Evolutionary conservation across 352 stramenopile genomes (phyloP).

Genomic region (Elongisporangium prolatum): DNA sequence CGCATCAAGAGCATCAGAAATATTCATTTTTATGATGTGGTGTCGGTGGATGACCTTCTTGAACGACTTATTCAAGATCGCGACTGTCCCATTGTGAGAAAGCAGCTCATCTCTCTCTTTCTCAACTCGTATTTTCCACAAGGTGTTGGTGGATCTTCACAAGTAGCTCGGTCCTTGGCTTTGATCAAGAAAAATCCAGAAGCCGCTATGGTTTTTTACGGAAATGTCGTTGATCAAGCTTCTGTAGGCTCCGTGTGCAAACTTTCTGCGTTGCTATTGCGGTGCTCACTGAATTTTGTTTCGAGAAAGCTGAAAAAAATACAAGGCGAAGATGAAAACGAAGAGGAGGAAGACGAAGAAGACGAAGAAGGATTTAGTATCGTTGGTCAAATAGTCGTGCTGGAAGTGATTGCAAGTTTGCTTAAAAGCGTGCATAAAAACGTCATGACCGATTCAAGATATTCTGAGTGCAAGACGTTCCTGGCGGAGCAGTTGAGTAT

Average conservation of each 20-base stretch:
- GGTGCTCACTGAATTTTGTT: slow-evolving; percentile 75
- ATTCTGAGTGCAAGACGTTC: slow-evolving; percentile 72
- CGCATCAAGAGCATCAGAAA: slow-evolving; percentile 87
- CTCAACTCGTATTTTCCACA: slow-evolving; percentile 88
- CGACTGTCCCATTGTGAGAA: slow-evolving; percentile 45
- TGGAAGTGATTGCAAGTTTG: slow-evolving; percentile 70
- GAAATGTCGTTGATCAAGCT: slow-evolving; percentile 63
- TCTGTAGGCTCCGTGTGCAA: slow-evolving; percentile 84
- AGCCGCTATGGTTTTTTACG: slow-evolving; percentile 81
- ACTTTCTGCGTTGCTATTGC: slow-evolving; percentile 63
- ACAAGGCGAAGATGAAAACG: slow-evolving; percentile 33
- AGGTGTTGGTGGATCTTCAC: slow-evolving; percentile 68
- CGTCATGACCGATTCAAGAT: slow-evolving; percentile 61
- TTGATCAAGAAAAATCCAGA: slow-evolving; percentile 81
- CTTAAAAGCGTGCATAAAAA: slow-evolving; percentile 72
- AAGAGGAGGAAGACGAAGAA: slow-evolving; percentile 56
- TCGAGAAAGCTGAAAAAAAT: slow-evolving; percentile 48
- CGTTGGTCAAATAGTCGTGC: slow-evolving; percentile 64
- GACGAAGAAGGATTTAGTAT: slow-evolving; percentile 66
- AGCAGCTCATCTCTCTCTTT: slow-evolving; percentile 79
- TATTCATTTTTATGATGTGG: slow-evolving; percentile 85
- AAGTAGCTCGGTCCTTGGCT: slow-evolving; percentile 75
- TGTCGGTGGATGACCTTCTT: slow-evolving; percentile 71
- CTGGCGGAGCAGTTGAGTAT: slow-evolving; percentile 59
- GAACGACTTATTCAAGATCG: slow-evolving; percentile 68